Evolutionary conservation across 1,284 basidiomycete genomes (phyloP).

Genomic region (Hemileia vastatrix): DNA sequence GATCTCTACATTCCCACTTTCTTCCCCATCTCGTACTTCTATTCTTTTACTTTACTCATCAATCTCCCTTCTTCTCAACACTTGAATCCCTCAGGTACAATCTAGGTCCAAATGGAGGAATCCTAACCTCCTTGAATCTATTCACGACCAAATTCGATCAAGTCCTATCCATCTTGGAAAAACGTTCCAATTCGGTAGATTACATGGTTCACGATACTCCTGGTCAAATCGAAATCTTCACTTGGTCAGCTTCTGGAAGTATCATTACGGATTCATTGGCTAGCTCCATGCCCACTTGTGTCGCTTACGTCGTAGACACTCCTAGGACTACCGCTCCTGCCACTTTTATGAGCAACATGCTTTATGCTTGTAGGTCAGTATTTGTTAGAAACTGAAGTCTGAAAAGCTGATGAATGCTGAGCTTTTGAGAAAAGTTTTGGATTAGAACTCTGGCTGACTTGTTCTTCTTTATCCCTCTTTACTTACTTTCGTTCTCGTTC

Average conservation of each 20-base stretch:
- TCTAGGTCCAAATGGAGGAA: conserved; percentile 43
- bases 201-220: conserved; percentile 42
- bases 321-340: conserved; percentile 42
- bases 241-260: conserved; percentile 41
- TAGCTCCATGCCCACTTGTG: conserved; percentile 39
- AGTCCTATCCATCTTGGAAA: conserved; percentile 40
- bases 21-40: background rate
- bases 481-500: background rate
- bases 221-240: conserved; percentile 45
- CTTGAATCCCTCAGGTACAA: conserved; percentile 30
- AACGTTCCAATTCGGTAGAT: conserved; percentile 36
- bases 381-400: too few relatives aligned
- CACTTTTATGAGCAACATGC: conserved; percentile 45
- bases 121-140: conserved; percentile 42
- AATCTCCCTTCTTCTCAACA: background rate
- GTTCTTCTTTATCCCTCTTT: background rate
- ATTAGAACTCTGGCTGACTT: too few relatives aligned
- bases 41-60: background rate
- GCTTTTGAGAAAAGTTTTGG: background rate
- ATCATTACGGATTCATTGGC: conserved; percentile 43
- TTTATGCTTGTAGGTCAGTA: conserved; percentile 38
- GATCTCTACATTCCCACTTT: background rate
- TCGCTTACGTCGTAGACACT: conserved; percentile 44
- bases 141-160: conserved; percentile 46
- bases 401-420: too few relatives aligned